These are phyloP conservation scores for Flaveria sonorensis DNA, from an alignment of 129 eudicot genomes.

Conservation along the genomic window DNA sequence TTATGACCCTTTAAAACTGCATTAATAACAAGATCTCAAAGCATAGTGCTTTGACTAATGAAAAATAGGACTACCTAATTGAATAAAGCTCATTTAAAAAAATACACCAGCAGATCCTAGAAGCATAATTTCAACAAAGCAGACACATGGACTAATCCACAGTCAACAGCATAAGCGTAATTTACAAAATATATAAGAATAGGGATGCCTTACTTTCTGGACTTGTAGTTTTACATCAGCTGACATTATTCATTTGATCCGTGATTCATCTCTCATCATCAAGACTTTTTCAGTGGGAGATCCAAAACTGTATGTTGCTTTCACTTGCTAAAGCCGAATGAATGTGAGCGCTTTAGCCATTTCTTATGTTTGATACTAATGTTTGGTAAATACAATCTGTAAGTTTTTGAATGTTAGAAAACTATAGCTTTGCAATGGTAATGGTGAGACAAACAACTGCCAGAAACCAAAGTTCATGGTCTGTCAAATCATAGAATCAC, in stretches of 20 bases:
- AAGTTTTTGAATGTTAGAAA: constrained; percentile 16
- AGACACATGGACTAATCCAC: too few relatives aligned
- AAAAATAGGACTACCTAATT: not conserved
- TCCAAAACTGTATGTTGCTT: not conserved
- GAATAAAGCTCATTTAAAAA: not conserved
- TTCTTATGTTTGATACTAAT: not conserved
- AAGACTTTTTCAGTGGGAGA: too few relatives aligned
- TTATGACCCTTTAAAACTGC: too few relatives aligned
- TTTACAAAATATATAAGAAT: too few relatives aligned
- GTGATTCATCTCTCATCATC: too few relatives aligned
- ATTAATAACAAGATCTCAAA: too few relatives aligned
- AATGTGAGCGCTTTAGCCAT: not conserved
- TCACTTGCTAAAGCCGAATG: not conserved
- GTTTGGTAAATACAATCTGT: not conserved
- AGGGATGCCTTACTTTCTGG: too few relatives aligned
- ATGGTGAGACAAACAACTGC: not conserved
- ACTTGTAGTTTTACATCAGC: too few relatives aligned
- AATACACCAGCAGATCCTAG: not conserved
- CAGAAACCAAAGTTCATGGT: not conserved
- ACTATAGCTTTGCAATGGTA: constrained; percentile 5
- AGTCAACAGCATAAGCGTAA: too few relatives aligned
- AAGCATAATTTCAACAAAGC: not conserved
- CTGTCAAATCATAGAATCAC: not conserved
- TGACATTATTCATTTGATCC: too few relatives aligned
- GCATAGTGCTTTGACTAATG: too few relatives aligned